Conservation (phyloP, 2,329 filamentous ascomycete species). For the Aspergillus viridinutans region DNA sequence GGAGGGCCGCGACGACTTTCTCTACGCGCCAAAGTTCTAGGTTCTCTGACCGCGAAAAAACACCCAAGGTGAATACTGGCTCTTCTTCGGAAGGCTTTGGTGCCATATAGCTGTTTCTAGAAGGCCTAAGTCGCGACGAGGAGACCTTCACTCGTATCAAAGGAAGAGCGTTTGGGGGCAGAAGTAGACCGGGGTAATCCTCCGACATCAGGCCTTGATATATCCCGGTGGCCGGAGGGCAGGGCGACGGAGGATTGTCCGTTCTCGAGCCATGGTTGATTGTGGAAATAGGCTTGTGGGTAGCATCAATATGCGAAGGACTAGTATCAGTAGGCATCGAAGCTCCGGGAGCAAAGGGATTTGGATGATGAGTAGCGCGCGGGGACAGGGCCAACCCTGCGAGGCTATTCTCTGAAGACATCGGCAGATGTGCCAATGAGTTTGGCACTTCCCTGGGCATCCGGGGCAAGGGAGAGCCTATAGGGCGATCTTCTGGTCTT, state of each 20-base stretch:
- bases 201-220: constrained; percentile 78
- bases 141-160: constrained; percentile 82
- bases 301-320: constrained; percentile 11
- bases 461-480: constrained; percentile 57
- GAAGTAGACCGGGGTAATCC: constrained; percentile 77
- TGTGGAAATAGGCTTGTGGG: constrained; percentile 26
- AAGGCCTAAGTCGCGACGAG: constrained; percentile 92
- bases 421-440: constrained; percentile 59
- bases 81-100: constrained; percentile 81
- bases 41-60: constrained; percentile 65
- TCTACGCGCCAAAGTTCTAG: constrained; percentile 87
- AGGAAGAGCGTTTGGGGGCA: constrained; percentile 83
- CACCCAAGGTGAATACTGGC: constrained; percentile 84
- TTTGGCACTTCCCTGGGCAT: constrained; percentile 47
- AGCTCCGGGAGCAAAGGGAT: constrained; percentile 67
- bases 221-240: constrained; percentile 46
- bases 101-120: constrained; percentile 76
- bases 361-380: constrained; percentile 67
- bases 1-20: constrained; percentile 78
- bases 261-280: constrained; percentile 35
- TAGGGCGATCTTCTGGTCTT: constrained; percentile 56
- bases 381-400: constrained; percentile 61
- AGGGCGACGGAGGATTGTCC: constrained; percentile 29
- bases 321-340: constrained; percentile 46
- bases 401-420: constrained; percentile 58